Conservation (phyloP, 306 rosid species). For the Sesbania bispinosa region DNA sequence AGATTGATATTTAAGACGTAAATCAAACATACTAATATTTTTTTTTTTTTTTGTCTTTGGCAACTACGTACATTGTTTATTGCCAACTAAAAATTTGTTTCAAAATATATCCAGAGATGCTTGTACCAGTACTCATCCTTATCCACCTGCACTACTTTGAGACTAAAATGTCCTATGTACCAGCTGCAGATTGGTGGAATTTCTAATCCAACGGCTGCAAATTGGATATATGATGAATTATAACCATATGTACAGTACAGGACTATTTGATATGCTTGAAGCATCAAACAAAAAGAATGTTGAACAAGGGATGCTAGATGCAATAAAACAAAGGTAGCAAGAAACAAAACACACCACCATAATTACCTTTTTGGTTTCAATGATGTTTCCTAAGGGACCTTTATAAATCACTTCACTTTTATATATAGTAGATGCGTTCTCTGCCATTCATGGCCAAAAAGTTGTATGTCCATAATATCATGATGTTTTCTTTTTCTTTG, state of each 20-base stretch:
- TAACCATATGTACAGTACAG: no score
- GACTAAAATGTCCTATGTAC: background rate
- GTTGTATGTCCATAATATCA: no score
- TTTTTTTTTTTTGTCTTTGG: no score
- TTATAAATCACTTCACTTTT: background rate
- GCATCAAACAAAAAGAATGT: background rate
- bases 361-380: background rate
- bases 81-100: no score
- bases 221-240: background rate
- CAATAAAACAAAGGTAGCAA: slow-evolving; percentile 16
- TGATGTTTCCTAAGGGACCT: background rate
- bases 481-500: no score
- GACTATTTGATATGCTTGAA: background rate
- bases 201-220: background rate
- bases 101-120: no score
- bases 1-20: no score
- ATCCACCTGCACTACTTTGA: no score
- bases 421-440: background rate
- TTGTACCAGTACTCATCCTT: no score
- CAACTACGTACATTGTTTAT: no score
- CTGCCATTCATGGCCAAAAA: background rate
- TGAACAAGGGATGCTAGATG: slow-evolving; percentile 2
- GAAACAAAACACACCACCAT: slow-evolving; percentile 12
- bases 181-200: background rate
- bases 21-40: no score